A percentile compares a stretch with the other conserved stretches of the same genome.
Evolutionary conservation across 176 grass and related monocot genomes (phyloP).

Genomic region (Carex pumila): DNA sequence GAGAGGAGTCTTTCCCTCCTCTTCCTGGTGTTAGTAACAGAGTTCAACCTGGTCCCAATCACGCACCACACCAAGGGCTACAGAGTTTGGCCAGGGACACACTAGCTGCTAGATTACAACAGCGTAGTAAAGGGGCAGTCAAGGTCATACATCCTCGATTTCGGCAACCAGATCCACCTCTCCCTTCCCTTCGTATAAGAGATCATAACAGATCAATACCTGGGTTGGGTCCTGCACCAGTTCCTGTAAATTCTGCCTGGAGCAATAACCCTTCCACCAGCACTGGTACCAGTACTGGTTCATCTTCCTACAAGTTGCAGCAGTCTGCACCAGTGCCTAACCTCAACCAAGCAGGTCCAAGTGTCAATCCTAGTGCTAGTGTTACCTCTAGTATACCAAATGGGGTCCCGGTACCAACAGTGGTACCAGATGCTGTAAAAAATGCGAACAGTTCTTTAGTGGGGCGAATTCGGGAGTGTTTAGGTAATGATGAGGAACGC

Average conservation of each 20-base stretch:
- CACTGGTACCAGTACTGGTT: background rate
- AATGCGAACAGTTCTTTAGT: constrained; percentile 65
- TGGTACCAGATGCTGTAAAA: constrained; percentile 31
- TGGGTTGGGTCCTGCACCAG: background rate
- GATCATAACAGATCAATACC: background rate
- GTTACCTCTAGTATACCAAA: constrained; percentile 22
- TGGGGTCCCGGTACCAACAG: constrained; percentile 18
- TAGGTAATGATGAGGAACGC: constrained; percentile 71
- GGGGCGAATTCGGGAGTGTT: constrained; percentile 57
- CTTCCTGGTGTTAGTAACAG: constrained; percentile 61
- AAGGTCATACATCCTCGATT: constrained; percentile 47
- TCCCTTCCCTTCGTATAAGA: no score
- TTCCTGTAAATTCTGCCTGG: constrained; percentile 10
- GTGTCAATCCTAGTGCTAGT: constrained; percentile 18
- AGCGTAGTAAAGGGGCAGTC: constrained; percentile 37
- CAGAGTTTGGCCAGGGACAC: constrained; percentile 67
- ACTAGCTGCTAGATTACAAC: constrained; percentile 70
- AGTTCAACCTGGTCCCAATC: constrained; percentile 8
- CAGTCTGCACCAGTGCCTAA: constrained; percentile 58
- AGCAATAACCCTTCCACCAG: constrained; percentile 1
- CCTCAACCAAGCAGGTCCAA: constrained; percentile 40
- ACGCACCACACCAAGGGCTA: constrained; percentile 31
- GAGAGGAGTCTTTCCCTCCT: constrained; percentile 86
- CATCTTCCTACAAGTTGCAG: constrained; percentile 39
- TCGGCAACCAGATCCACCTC: background rate